Conservation (phyloP, 345 rosid species). For the Syzygium oleosum region DNA sequence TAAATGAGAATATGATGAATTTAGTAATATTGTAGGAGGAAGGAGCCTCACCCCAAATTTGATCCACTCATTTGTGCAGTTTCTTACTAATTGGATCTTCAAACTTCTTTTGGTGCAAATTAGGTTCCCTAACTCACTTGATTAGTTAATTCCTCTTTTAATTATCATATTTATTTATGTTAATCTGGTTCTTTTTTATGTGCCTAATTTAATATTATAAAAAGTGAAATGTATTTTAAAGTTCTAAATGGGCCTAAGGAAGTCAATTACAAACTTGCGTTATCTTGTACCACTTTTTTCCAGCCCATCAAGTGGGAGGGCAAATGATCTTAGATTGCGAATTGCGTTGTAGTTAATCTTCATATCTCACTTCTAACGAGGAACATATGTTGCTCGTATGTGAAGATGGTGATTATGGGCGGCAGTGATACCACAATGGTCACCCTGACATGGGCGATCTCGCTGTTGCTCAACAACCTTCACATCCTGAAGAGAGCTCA, state of each 20-base stretch:
- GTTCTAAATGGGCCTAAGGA: neutral
- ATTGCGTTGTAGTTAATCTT: neutral
- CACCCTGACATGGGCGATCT: conserved; percentile 1
- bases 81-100: no score
- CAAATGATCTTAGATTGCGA: neutral
- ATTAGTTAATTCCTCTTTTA: no score
- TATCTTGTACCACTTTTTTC: neutral
- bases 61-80: no score
- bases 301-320: neutral
- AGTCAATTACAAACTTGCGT: neutral
- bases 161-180: no score
- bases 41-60: no score
- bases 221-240: no score
- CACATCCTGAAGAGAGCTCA: neutral
- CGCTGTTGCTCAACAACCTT: conserved; percentile 1
- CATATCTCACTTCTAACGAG: neutral
- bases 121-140: no score
- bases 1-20: no score
- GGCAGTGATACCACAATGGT: neutral
- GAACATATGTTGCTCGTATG: neutral
- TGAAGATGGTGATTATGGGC: neutral
- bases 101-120: no score
- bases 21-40: no score
- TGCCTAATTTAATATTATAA: no score
- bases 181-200: no score